Conservation (phyloP, 2,329 filamentous ascomycete species). For the Aspergillus proliferans region DNA sequence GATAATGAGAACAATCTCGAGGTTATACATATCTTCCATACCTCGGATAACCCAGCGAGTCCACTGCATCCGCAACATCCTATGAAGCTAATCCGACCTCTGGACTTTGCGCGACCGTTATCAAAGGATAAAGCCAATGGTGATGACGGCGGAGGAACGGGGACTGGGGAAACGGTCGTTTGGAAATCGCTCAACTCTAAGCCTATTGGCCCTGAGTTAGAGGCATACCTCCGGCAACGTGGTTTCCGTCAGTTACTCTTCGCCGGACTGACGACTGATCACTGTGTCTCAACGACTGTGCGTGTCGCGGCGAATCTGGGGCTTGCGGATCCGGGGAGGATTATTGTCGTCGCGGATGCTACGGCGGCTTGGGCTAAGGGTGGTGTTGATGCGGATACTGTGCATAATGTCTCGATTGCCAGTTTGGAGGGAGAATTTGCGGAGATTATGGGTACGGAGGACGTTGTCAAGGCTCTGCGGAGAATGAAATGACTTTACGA, state of each 20-base stretch:
- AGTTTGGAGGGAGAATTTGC: constrained; percentile 45
- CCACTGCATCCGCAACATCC: constrained; percentile 32
- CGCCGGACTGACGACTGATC: constrained; percentile 43
- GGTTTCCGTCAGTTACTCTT: constrained; percentile 36
- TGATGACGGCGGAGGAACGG: constrained; percentile 6
- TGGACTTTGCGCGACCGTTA: constrained; percentile 24
- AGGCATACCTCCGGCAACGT: constrained; percentile 28
- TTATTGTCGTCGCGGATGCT: constrained; percentile 42
- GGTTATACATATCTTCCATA: constrained; percentile 44
- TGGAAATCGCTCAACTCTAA: constrained; percentile 43
- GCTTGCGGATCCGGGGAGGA: constrained; percentile 34
- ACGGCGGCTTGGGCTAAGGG: constrained; percentile 42
- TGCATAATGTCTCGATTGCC: constrained; percentile 41
- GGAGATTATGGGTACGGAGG: constrained; percentile 31
- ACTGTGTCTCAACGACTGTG: constrained; percentile 45
- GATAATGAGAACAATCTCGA: constrained; percentile 14
- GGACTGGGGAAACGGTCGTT: constrained; percentile 32
- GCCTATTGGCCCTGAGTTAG: constrained; percentile 43
- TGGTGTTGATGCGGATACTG: constrained; percentile 40
- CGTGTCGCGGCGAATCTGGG: constrained; percentile 45
- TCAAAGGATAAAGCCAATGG: neutral
- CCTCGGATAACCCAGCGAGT: constrained; percentile 30
- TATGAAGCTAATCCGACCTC: constrained; percentile 19
- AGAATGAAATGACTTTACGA: constrained; percentile 1
- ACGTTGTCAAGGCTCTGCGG: constrained; percentile 28